Conservation (phyloP, 495 filamentous ascomycete genomes). For the Aspergillus asperescens region DNA sequence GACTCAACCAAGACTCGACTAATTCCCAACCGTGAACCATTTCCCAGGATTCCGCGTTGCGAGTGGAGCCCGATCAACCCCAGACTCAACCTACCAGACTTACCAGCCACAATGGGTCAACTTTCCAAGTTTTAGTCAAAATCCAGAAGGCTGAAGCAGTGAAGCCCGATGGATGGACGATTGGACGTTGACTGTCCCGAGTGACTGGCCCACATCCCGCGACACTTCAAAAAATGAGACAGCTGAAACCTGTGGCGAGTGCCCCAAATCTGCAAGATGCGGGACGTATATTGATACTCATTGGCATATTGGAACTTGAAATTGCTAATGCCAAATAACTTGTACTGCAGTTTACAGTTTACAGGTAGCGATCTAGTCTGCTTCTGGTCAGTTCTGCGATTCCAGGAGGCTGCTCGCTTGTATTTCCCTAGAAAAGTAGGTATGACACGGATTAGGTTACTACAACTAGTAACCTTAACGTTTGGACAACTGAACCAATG, state of each 20-base stretch:
- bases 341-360: too few species aligned
- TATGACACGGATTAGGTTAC: too few species aligned
- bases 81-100: neutral
- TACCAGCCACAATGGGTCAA: too few species aligned
- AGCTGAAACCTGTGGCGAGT: neutral
- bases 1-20: too few species aligned
- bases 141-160: neutral
- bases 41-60: neutral
- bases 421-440: too few species aligned
- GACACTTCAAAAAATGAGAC: neutral
- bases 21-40: neutral
- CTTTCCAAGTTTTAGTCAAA: neutral
- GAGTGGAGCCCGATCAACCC: neutral
- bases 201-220: conserved; percentile 10
- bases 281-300: neutral
- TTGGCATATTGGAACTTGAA: neutral
- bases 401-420: too few species aligned
- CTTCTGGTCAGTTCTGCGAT: too few species aligned
- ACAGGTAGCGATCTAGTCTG: too few species aligned
- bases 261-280: neutral
- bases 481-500: too few species aligned
- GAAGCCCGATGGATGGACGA: too few species aligned
- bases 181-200: neutral
- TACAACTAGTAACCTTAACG: too few species aligned
- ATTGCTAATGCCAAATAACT: too few species aligned